Percentiles rank a stretch among this genome's conserved stretches.
Conservation (phyloP, 2,329 filamentous ascomycete species). For the Colletotrichum tropicale region DNA sequence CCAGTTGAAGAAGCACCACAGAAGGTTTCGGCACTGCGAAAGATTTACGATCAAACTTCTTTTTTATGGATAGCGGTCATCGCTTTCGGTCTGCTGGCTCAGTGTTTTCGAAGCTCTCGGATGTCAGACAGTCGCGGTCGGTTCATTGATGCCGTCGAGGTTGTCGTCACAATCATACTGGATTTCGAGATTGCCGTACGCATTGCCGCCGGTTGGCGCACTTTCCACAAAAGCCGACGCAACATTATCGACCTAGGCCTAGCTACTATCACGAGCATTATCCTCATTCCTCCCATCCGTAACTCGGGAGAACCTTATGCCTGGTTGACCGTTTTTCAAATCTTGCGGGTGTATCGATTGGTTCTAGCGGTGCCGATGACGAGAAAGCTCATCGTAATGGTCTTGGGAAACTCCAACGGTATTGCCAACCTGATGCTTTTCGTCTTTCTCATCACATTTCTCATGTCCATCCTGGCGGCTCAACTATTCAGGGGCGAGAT, state of each 20-base stretch:
- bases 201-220: conserved; percentile 78
- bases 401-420: conserved; percentile 90
- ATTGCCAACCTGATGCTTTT: conserved; percentile 94
- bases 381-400: conserved; percentile 81
- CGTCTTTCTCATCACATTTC: conserved; percentile 92
- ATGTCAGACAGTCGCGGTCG: conserved; percentile 68
- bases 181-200: conserved; percentile 83
- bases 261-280: conserved; percentile 81
- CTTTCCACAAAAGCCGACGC: conserved; percentile 74
- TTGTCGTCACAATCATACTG: conserved; percentile 77
- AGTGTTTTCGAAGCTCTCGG: conserved; percentile 75
- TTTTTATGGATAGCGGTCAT: conserved; percentile 85
- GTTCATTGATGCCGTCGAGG: conserved; percentile 77
- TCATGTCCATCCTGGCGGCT: conserved; percentile 90
- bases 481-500: conserved; percentile 93
- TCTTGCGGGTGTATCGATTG: conserved; percentile 88
- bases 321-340: conserved; percentile 93
- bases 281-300: conserved; percentile 82
- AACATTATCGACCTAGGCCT: conserved; percentile 84
- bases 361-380: conserved; percentile 90
- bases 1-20: conserved; percentile 23
- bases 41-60: conserved; percentile 74
- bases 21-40: conserved; percentile 61
- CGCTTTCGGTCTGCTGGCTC: conserved; percentile 77
- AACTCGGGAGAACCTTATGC: conserved; percentile 75